Evolutionary conservation across 371 early-diverging fungal genomes (phyloP).

Genomic region (Smittium mucronatum): DNA sequence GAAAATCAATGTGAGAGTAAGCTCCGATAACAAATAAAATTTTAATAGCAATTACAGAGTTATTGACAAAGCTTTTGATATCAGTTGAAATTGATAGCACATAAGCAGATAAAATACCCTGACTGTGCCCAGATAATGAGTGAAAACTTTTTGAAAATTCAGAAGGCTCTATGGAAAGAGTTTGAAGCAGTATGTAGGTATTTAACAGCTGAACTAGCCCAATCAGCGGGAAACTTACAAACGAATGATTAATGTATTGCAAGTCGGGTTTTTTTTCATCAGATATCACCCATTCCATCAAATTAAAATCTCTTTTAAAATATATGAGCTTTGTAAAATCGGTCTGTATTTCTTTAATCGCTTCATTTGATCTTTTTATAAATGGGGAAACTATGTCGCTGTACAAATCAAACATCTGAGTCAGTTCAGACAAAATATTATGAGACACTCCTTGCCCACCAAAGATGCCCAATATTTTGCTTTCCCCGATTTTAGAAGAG

Average conservation of each 20-base stretch:
- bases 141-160: no score
- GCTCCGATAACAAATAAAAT: constrained; percentile 79
- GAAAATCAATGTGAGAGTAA: constrained; percentile 66
- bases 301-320: constrained; percentile 56
- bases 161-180: no score
- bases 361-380: constrained; percentile 34
- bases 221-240: constrained; percentile 71
- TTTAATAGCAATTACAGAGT: constrained; percentile 69
- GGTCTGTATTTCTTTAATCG: background rate
- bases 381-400: constrained; percentile 51
- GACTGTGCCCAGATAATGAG: constrained; percentile 87
- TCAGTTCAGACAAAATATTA: no score
- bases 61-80: constrained; percentile 55
- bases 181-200: no score
- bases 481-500: no score
- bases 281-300: constrained; percentile 64
- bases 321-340: no score
- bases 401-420: constrained; percentile 84
- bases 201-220: constrained; percentile 50
- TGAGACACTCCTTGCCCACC: constrained; percentile 96
- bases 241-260: constrained; percentile 58
- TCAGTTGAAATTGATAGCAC: constrained; percentile 66
- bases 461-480: constrained; percentile 59
- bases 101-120: constrained; percentile 81
- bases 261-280: constrained; percentile 58